Evolutionary conservation across 2,329 filamentous ascomycete species (phyloP).

Genomic region (Trichoderma pleuroti): DNA sequence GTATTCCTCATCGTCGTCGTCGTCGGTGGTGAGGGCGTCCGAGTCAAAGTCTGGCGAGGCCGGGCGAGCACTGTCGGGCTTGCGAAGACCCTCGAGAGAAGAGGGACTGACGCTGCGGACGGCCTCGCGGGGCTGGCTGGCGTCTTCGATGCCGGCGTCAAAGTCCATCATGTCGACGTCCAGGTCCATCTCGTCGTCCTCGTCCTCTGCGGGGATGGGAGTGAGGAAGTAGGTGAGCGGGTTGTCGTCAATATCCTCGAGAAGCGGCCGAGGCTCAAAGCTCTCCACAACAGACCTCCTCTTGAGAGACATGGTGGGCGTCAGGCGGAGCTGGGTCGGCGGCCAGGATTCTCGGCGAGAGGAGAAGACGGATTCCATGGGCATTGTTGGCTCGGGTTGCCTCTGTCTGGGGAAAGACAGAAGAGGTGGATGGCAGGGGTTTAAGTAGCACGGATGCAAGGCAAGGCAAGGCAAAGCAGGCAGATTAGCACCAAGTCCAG

Average conservation of each 20-base stretch:
- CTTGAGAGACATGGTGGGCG: constrained; percentile 36
- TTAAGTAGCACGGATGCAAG: background rate
- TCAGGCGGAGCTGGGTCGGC: constrained; percentile 48
- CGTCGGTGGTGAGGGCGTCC: constrained; percentile 44
- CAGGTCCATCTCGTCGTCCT: constrained; percentile 39
- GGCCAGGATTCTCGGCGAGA: constrained; percentile 49
- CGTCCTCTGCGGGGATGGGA: constrained; percentile 44
- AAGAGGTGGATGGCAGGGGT: background rate
- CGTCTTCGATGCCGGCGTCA: constrained; percentile 56
- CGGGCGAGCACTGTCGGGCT: constrained; percentile 33
- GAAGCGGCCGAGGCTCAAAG: constrained; percentile 40
- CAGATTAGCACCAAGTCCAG: background rate
- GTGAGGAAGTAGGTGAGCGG: constrained; percentile 57
- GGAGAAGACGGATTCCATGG: constrained; percentile 31
- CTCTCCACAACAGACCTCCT: constrained; percentile 35
- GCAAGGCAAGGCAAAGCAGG: background rate
- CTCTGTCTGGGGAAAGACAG: background rate
- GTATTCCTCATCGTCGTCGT: constrained; percentile 49
- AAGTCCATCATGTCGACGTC: constrained; percentile 48
- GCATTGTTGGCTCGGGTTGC: constrained; percentile 30
- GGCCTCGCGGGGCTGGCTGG: constrained; percentile 42
- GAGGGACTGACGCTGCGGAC: constrained; percentile 57
- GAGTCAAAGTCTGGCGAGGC: constrained; percentile 38
- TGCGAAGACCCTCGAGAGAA: constrained; percentile 50
- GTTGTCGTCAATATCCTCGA: constrained; percentile 50